phyloP scores from a whole-genome alignment of 305 asterid genomes.

The Plantago lanceolata region DNA sequence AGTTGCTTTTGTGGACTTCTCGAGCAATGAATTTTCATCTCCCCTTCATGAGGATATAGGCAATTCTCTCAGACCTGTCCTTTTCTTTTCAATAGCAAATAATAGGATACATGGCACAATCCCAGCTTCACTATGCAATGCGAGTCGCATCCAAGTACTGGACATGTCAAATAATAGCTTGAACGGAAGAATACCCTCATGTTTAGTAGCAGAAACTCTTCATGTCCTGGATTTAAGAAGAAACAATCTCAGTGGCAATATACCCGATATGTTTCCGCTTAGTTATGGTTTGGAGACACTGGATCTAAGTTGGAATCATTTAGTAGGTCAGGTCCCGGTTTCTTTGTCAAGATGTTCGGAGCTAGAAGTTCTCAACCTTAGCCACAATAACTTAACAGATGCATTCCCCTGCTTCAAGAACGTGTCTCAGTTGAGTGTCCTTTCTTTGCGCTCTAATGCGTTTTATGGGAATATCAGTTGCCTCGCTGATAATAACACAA shows the following conservation, averaged over 20 bases:
- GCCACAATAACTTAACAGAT: slow-evolving; percentile 38
- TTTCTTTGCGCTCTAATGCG: slow-evolving; percentile 17
- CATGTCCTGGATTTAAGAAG: slow-evolving; percentile 43
- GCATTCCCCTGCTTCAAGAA: slow-evolving; percentile 35
- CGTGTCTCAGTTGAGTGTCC: slow-evolving; percentile 14
- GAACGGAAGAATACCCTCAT: slow-evolving; percentile 43
- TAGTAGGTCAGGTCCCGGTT: slow-evolving; percentile 38
- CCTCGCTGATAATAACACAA: not conserved
- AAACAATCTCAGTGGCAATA: slow-evolving; percentile 39
- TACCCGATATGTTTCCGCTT: slow-evolving; percentile 32
- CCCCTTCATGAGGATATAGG: slow-evolving; percentile 35
- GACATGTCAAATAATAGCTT: slow-evolving; percentile 42
- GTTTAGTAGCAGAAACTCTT: slow-evolving; percentile 29
- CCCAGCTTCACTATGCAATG: slow-evolving; percentile 49
- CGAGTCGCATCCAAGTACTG: slow-evolving; percentile 26
- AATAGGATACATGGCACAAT: slow-evolving; percentile 36
- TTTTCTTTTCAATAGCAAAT: slow-evolving; percentile 37
- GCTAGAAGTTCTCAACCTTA: slow-evolving; percentile 43
- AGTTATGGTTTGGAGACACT: slow-evolving; percentile 32
- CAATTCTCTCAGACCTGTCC: slow-evolving; percentile 4
- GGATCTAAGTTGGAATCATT: slow-evolving; percentile 31
- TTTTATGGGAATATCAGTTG: slow-evolving; percentile 32
- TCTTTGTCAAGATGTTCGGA: slow-evolving; percentile 37
- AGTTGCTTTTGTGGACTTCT: slow-evolving; percentile 32
- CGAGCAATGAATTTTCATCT: slow-evolving; percentile 37